A percentile compares a stretch with the other conserved stretches of the same genome.
phyloP scores from a whole-genome alignment of 208 protist species.

The Strigomonas galati region DNA sequence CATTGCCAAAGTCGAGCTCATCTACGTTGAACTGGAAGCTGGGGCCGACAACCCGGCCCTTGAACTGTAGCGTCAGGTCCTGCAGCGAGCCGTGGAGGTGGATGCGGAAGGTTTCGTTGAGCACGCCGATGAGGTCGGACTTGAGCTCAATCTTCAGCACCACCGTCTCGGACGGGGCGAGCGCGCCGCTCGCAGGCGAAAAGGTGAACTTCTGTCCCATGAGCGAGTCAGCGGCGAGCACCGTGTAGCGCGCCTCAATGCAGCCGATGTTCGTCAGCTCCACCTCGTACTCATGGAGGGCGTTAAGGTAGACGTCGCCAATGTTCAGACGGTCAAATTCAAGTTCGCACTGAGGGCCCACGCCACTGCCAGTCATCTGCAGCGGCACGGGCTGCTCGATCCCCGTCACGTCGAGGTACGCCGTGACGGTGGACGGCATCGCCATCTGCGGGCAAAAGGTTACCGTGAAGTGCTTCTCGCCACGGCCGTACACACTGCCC shows the following conservation, averaged over 20 bases:
- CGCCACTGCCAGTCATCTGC: conserved; percentile 64
- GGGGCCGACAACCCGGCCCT: conserved; percentile 90
- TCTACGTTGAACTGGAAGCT: conserved; percentile 92
- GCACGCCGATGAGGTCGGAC: conserved; percentile 86
- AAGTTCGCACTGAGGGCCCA: conserved; percentile 90
- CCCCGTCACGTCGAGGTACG: conserved; percentile 86
- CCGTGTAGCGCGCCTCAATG: conserved; percentile 87
- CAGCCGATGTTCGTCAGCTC: conserved; percentile 86
- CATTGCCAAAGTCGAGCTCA: conserved; percentile 91
- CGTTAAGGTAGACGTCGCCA: conserved; percentile 94
- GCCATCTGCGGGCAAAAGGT: conserved; percentile 89
- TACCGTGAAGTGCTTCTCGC: conserved; percentile 79
- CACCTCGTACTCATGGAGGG: conserved; percentile 89
- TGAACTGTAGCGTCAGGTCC: conserved; percentile 77
- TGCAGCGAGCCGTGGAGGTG: conserved; percentile 81
- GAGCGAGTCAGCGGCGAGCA: conserved; percentile 50
- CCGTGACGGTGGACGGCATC: conserved; percentile 55
- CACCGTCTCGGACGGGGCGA: conserved; percentile 65
- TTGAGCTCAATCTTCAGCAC: conserved; percentile 70
- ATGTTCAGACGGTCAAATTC: conserved; percentile 88
- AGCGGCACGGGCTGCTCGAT: conserved; percentile 70
- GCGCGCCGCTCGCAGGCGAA: conserved; percentile 57
- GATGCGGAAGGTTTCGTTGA: conserved; percentile 88
- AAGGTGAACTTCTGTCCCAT: conserved; percentile 75
- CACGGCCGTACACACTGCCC: conserved; percentile 82